Evolutionary conservation across 1,139 yeast species (phyloP).

Genomic region (Debaryomycetaceae sp.): DNA sequence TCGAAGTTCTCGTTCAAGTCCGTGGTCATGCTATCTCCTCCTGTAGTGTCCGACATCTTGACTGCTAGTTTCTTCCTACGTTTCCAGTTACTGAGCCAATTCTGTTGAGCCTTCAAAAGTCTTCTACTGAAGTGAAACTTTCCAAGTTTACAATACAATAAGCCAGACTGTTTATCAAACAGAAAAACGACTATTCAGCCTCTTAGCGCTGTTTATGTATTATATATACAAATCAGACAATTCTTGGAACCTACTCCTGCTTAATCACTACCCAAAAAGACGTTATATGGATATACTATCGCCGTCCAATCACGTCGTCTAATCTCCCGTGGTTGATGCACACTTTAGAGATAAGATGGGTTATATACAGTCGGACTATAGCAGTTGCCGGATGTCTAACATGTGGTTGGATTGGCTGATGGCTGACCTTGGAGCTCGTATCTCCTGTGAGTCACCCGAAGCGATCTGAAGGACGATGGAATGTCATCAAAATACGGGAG

Average conservation of each 20-base stretch:
- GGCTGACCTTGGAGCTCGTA: background rate
- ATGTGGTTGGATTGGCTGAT: background rate
- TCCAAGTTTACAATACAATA: no score
- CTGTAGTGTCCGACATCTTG: constrained; percentile 39
- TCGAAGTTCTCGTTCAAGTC: constrained; percentile 76
- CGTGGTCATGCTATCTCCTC: constrained; percentile 72
- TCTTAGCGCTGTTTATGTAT: no score
- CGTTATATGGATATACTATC: background rate
- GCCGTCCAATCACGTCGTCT: background rate
- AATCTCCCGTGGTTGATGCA: background rate
- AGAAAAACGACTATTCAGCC: no score
- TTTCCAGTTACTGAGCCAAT: background rate
- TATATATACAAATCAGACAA: no score
- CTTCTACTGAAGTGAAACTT: no score
- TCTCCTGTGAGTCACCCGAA: background rate
- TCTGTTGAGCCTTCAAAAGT: background rate
- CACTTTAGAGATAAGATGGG: background rate
- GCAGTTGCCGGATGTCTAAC: background rate
- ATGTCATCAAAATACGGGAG: no score
- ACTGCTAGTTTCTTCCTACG: background rate
- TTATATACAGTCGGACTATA: background rate
- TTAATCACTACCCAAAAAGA: background rate
- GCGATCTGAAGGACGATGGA: background rate
- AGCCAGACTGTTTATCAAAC: no score
- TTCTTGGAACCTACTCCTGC: background rate